Base-by-base conservation (phyloP, 73 alveolate species). In the Paramecium caudatum region DNA sequence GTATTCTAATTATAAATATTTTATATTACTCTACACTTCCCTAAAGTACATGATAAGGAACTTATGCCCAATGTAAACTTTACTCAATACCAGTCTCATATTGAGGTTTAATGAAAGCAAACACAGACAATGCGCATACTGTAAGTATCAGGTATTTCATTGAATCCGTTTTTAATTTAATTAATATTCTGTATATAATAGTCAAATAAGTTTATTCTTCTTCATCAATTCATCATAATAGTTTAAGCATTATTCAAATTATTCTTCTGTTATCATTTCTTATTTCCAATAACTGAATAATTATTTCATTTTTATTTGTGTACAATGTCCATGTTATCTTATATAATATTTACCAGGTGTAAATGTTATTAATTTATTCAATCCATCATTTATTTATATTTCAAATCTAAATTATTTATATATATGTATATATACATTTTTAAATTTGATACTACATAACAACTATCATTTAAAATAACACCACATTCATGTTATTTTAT, bases 101-200 rank as follows among this genome's bases (percentile, higher is more conserved):
- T 74, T 74, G 30, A 27, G 88, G 88, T 45, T 74, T 74, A 23
- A 41, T 41, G 69, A 55, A 55, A 27, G 46, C 80, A 16, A 55
- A 55, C 30, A 23, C 80, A 55, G 80, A 19, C 32, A 55, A 9
- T 4, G 45, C 17, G 80, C 84, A 32, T 25, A 68, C 13, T 68
- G 50, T 27, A 17, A 68, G 84, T 34, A 37, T 32, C 37, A 68
- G 34, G 50, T 34, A 37, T 32, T 37, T 68, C 50, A 68, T 68
- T 68, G 25, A 68, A 68, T 68, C 84, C 84, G 84, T 68, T 68
- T 68, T 68, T 74, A 74, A 27, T 9, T 74, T 74, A 21, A 55
- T 5, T 55, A 27, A 55, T 2, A 74, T 13, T 74, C 19, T 74
- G 19, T 39, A 34, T 17, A 12, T 74, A 39, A 17, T 41, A 41